Evolutionary conservation across 75 land plant species (phyloP).

Genomic region (Cryptomeria japonica): DNA sequence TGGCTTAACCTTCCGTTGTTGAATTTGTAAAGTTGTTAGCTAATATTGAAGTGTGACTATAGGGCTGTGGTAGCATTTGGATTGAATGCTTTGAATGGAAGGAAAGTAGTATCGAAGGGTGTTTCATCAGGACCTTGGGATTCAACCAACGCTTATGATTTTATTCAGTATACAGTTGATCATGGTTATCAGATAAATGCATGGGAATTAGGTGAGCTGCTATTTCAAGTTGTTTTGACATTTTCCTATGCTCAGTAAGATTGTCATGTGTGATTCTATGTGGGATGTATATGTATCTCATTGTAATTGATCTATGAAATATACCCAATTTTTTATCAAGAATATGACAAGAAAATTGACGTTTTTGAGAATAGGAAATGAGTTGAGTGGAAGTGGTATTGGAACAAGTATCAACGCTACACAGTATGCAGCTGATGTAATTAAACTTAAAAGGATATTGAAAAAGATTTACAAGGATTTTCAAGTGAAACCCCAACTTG

Average conservation of each 20-base stretch:
- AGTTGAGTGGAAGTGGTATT: constrained; percentile 75
- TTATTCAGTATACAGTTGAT: constrained; percentile 51
- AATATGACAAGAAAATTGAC: background rate
- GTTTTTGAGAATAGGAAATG: constrained; percentile 63
- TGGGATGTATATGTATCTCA: background rate
- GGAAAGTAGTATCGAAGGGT: constrained; percentile 18
- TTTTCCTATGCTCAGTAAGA: background rate
- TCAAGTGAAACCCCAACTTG: constrained; percentile 39
- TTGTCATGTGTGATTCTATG: background rate
- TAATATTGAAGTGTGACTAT: constrained; percentile 10
- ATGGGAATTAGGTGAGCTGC: background rate
- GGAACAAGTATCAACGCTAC: constrained; percentile 44
- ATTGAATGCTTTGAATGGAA: constrained; percentile 80
- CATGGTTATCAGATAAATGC: constrained; percentile 46
- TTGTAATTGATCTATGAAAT: background rate
- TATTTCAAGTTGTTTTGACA: background rate
- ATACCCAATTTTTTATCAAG: background rate
- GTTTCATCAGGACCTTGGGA: constrained; percentile 68
- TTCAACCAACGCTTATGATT: constrained; percentile 46
- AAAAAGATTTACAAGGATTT: constrained; percentile 41
- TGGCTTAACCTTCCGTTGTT: background rate
- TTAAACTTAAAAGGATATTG: constrained; percentile 34
- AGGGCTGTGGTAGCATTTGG: constrained; percentile 82
- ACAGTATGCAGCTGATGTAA: constrained; percentile 71
- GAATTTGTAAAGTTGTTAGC: too few species aligned